Evolutionary conservation across 768 basidiomycete species (phyloP), one percentile per base, ranked within the genome.

Genomic region (Leccinellum luteum): DNA sequence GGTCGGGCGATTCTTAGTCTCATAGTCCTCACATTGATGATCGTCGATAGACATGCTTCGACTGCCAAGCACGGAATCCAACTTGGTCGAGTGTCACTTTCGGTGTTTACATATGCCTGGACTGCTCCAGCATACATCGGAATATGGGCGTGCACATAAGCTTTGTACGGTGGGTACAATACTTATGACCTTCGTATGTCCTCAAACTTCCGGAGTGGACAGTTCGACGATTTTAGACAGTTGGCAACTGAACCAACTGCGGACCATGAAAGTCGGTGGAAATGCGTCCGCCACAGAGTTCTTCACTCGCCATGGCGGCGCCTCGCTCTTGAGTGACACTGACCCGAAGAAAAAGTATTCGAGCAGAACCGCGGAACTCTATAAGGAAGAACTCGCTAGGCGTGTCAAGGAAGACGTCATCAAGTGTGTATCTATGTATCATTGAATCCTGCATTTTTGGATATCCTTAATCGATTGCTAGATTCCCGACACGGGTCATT

Each of bases 141-240:
- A 98, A 96, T 72, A 87, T 98, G 85, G 97, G 97, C 65, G 96
- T 98, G 23, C 97, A 99, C 71, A 94, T 99, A 73, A 91, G 86
- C 61, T 99, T 99, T 67, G 96, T 99, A 44, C 79, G 95, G 93
- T 94, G 70, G 65, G 87, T 73, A 10, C 52, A 35, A 30, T 41
- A 35, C 23, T 27, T 32, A 34, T 48, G 3, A 27, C 30, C 9
- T 48, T 6, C 15, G 3, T 25, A 30, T 41, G 19, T 54, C n/a
- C 49, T 58, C 61, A 58, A 59, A 68, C 48, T 51, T 66, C 51
- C 52, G 58, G 67, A 61, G 52, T 60, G 52, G 54, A 63, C 73
- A 95, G 95, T 62, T 98, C 96, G 25, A 98, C 95, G 55, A 98
- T 94, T 75, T 85, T 98, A 47, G 97, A 99, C 73, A 85, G 83